phyloP scores from a whole-genome alignment of 495 filamentous ascomycete species.

The Jackrogersella multiformis region DNA sequence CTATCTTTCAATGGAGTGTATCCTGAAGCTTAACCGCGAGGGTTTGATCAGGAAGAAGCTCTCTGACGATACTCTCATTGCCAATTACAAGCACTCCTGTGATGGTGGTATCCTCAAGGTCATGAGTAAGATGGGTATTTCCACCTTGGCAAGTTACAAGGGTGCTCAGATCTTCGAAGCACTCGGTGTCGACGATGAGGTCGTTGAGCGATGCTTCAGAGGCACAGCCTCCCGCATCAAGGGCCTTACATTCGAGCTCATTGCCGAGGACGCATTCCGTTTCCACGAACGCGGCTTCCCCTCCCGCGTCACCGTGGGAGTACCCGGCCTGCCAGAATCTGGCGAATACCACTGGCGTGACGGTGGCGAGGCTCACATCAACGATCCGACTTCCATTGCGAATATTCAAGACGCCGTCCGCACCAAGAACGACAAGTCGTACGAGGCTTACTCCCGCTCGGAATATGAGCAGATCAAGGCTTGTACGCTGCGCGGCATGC shows the following conservation, averaged over 20 bases:
- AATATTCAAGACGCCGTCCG: conserved; percentile 98
- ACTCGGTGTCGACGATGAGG: conserved; percentile 93
- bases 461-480: conserved; percentile 98
- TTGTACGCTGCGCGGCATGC: conserved; percentile 94
- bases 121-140: conserved; percentile 99
- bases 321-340: conserved; percentile 89
- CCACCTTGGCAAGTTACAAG: conserved; percentile 97
- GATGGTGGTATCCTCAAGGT: conserved; percentile 99
- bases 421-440: conserved; percentile 99
- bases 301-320: conserved; percentile 76
- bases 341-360: conserved; percentile 99
- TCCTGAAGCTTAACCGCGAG: conserved; percentile 98
- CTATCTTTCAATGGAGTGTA: conserved; percentile 97
- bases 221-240: conserved; percentile 96
- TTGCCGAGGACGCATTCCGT: conserved; percentile 95
- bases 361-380: conserved; percentile 97
- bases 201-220: conserved; percentile 96
- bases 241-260: conserved; percentile 94
- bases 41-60: conserved; percentile 91
- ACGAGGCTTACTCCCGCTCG: conserved; percentile 94
- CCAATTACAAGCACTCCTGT: conserved; percentile 98
- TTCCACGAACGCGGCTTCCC: conserved; percentile 97
- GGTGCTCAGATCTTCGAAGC: conserved; percentile 99
- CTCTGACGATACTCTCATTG: conserved; percentile 82
- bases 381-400: conserved; percentile 93